Base-by-base conservation (phyloP, 2,329 filamentous ascomycete species). In the Drechslerella coelobrocha region DNA sequence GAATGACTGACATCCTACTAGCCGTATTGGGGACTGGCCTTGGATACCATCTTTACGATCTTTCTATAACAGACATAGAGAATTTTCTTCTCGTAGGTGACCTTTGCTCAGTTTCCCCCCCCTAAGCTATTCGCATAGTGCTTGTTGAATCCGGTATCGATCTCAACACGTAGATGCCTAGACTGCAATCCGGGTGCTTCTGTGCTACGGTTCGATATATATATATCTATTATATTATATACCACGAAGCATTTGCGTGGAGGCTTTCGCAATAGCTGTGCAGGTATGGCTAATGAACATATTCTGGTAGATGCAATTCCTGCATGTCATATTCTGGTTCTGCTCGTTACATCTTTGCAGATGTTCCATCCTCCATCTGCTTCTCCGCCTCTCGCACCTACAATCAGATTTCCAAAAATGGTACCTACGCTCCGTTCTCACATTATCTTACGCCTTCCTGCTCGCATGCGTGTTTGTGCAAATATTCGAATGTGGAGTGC, bases 291-390 rank as follows among this genome's bases (percentile, higher is more conserved):
- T n/a, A n/a, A n/a, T n/a, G n/a, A n/a, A n/a, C n/a, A n/a, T n/a
- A n/a, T n/a, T n/a, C n/a, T n/a, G n/a, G 5, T 37, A 69, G 65
- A 61, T 72, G 29, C 68, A 72, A 56, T 72, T 63, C 29, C 41
- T 72, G n/a, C 68, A 72, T 34, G 53, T 52, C 21, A 62, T 72
- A 52, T 65, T 72, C 39, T 72, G 68, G 60, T 60, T 61, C 17
- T 55, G 41, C 31, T n/a, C 60, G 2, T 23, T 65, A 23, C 50
- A 72, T 50, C 55, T 72, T 3, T 62, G 56, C 39, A 52, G 68
- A 39, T 63, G 59, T 23, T 72, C 68, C 1, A 65, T 72, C 54
- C 60, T 72, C 21, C 68, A 72, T 21, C 54, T 72, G 6, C 51
- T 72, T 29, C 48, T 72, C 19, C 59, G 68, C 4, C 27, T 72